Evolutionary conservation across 768 basidiomycete species (phyloP), one percentile per base, ranked within the genome.

Genomic region (Serendipita sp.): DNA sequence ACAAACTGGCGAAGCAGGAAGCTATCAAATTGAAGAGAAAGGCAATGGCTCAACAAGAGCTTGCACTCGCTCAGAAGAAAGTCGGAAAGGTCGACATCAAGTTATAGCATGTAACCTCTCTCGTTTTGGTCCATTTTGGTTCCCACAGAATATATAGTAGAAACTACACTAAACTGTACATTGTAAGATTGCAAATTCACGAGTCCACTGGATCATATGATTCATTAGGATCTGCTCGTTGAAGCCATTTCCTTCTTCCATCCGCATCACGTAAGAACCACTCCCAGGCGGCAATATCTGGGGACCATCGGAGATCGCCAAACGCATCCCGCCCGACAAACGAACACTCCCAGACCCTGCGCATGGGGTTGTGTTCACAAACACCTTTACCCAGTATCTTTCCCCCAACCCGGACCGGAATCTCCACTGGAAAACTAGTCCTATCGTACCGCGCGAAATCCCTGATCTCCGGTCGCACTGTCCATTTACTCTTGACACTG

Each of bases 281-380:
- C n/a, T 60, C 56, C 56, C 56, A 60, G 16, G 56, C 56, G 8
- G 56, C 56, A 35, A 60, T 37, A 60, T 60, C 56, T 4, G 56
- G 56, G 8, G 56, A 60, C 56, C 56, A 60, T 16, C 56, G 11
- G 8, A 60, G 34, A n/a, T 60, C 56, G n/a, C 56, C 56, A 32
- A 37, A 60, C 8, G 35, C 24, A 8, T 37, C 56, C 35, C 56
- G 24, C 8, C 56, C 56, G n/a, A 60, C 56, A 32, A 60, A 60
- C 24, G 56, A 60, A n/a, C 56, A 60, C 56, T 60, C 56, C 56
- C 56, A 60, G 24, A 32, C n/a, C 16, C 34, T 37, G 28, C 16
- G 18, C 16, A n/a, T n/a, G 8, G 56, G 28, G 35, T 60, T 60
- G 56, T 60, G 56, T 37, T 60, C 56, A 37, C 24, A 24, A 35